Percentiles rank a stretch among this genome's conserved stretches.
phyloP scores from a whole-genome alignment of 768 basidiomycete genomes.

The Trichaptum fuscoviolaceum region DNA sequence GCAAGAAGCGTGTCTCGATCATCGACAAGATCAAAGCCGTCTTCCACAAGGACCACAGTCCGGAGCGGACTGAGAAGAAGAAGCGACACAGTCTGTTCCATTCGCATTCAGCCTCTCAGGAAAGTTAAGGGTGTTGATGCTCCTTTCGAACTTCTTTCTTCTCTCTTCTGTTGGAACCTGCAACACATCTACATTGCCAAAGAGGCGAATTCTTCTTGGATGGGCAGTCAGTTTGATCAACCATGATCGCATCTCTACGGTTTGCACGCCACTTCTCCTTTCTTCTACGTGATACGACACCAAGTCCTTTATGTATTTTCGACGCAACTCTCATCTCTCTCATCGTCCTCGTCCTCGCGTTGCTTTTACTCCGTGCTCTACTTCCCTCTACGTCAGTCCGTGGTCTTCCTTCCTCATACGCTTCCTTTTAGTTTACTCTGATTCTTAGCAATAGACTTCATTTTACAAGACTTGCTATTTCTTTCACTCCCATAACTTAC shows the following conservation, averaged over 20 bases:
- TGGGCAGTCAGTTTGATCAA: background rate
- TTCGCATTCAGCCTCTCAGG: background rate
- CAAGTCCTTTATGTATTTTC: background rate
- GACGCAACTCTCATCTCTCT: background rate
- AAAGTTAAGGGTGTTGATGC: background rate
- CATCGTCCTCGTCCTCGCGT: background rate
- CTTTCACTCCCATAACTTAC: background rate
- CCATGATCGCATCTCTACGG: background rate
- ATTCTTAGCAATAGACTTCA: slow-evolving; percentile 1
- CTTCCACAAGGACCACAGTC: slow-evolving; percentile 15
- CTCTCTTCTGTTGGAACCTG: background rate
- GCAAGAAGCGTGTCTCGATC: slow-evolving; percentile 25
- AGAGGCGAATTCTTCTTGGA: background rate
- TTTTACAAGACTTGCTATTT: background rate
- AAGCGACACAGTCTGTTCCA: background rate
- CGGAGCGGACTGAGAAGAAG: background rate
- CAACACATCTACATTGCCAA: background rate
- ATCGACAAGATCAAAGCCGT: slow-evolving; percentile 28
- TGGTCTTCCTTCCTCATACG: background rate
- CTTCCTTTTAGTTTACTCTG: background rate
- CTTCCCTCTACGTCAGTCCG: background rate
- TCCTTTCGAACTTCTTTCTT: background rate
- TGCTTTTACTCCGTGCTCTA: background rate
- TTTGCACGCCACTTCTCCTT: background rate
- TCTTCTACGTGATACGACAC: background rate